Evolutionary conservation across 148 eudicot genomes (phyloP).

Genomic region (Cornus florida): DNA sequence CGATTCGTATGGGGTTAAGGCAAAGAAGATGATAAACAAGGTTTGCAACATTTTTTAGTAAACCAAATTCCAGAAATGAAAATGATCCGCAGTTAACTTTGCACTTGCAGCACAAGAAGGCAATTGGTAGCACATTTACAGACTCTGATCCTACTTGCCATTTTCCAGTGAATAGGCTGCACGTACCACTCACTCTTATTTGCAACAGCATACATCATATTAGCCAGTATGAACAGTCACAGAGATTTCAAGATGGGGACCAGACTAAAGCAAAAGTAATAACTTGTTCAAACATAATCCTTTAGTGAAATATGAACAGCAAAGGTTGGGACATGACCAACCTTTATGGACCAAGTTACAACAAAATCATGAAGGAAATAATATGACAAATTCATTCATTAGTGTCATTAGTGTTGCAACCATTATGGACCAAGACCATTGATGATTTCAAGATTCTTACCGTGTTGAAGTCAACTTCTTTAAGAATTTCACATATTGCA

Average conservation of each 20-base stretch:
- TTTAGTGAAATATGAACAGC: background rate
- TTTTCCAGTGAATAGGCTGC: constrained; percentile 1
- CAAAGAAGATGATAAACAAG: background rate
- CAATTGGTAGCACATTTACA: background rate
- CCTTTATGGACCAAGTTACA: too few relatives aligned
- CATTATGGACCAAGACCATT: background rate
- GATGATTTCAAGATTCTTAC: constrained; percentile 36
- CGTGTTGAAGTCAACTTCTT: constrained; percentile 95
- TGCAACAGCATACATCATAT: background rate
- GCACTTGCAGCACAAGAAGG: background rate
- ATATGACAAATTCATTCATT: background rate
- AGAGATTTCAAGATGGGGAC: background rate
- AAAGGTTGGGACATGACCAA: background rate
- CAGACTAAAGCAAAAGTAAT: background rate
- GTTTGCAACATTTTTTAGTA: background rate
- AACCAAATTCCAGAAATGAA: background rate
- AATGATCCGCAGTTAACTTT: background rate
- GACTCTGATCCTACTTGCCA: background rate
- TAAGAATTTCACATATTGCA: constrained; percentile 79
- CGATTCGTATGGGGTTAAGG: background rate
- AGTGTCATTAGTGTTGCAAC: background rate
- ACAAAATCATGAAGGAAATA: too few relatives aligned
- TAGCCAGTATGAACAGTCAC: background rate
- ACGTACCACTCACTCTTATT: background rate
- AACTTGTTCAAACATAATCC: background rate